Percentiles rank a stretch among this genome's conserved stretches.
Evolutionary conservation across 75 land plant species (phyloP).

Genomic region (Isoetes taiwanensis): DNA sequence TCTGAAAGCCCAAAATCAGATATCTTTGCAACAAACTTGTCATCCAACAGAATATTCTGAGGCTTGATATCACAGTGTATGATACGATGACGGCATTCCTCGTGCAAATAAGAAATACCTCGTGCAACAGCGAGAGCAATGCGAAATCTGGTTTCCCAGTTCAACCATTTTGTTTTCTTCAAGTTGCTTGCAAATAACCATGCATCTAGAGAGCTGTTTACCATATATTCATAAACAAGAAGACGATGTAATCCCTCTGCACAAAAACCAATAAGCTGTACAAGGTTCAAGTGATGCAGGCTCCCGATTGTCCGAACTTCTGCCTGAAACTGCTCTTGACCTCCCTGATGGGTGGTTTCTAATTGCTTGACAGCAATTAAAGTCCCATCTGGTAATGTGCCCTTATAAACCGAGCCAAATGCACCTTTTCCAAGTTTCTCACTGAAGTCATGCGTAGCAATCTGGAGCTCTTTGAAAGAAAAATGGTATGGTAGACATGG

Average conservation of each 20-base stretch:
- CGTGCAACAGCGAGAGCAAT: neutral
- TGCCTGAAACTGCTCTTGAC: neutral
- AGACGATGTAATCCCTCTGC: neutral
- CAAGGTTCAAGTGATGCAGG: neutral
- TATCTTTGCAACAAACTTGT: neutral
- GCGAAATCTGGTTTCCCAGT: neutral
- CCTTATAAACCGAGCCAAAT: neutral
- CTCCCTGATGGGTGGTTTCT: neutral
- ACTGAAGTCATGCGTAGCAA: neutral
- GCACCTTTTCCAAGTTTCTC: neutral
- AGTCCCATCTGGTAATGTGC: neutral
- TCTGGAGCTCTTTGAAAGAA: neutral
- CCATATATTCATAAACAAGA: conserved; percentile 1
- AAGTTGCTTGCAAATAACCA: neutral
- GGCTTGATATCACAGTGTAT: neutral
- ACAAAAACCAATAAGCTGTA: conserved; percentile 2
- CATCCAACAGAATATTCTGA: neutral
- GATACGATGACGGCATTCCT: neutral
- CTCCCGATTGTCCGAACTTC: neutral
- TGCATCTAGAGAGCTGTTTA: neutral
- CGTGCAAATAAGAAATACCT: neutral
- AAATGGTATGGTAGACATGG: neutral
- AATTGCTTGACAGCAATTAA: conserved; percentile 1
- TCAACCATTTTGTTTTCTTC: neutral
- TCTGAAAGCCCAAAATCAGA: conserved; percentile 6